phyloP scores from a whole-genome alignment of 2,329 filamentous ascomycete species.

The Dactylellina sp. region DNA sequence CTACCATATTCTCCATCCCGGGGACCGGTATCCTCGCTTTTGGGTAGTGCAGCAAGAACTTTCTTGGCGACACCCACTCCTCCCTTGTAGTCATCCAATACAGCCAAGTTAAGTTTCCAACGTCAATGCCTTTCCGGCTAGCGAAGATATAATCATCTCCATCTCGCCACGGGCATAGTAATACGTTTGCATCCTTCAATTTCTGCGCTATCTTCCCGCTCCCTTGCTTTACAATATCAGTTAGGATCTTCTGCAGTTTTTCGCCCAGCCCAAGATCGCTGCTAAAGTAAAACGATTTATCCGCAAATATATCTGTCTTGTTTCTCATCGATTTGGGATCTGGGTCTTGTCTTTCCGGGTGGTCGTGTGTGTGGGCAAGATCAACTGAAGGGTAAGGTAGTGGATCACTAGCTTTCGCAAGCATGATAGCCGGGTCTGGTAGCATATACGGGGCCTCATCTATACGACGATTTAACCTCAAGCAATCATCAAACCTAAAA shows the following conservation, averaged over 20 bases:
- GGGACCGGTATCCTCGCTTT: constrained; percentile 80
- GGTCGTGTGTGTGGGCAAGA: constrained; percentile 63
- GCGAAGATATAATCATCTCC: constrained; percentile 82
- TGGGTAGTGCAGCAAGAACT: constrained; percentile 89
- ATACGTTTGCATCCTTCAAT: constrained; percentile 80
- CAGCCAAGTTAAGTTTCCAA: constrained; percentile 93
- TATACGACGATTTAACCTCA: constrained; percentile 91
- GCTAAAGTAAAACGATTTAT: constrained; percentile 81
- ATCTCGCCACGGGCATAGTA: constrained; percentile 87
- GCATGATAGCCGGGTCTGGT: constrained; percentile 86
- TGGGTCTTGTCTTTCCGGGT: constrained; percentile 58
- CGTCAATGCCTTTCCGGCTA: constrained; percentile 80
- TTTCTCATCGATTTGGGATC: constrained; percentile 65
- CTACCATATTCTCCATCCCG: constrained; percentile 73
- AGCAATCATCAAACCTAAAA: constrained; percentile 90
- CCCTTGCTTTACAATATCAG: constrained; percentile 76
- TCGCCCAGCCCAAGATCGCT: constrained; percentile 77
- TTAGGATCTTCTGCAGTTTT: constrained; percentile 75
- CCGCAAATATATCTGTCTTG: constrained; percentile 78
- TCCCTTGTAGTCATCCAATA: constrained; percentile 91
- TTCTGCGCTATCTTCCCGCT: constrained; percentile 76
- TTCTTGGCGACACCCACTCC: constrained; percentile 85
- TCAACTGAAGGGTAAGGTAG: constrained; percentile 69
- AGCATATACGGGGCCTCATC: constrained; percentile 86
- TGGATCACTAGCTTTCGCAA: constrained; percentile 73